Base-by-base conservation (phyloP, 148 eudicot species). In the Dianthus caryophyllus region DNA sequence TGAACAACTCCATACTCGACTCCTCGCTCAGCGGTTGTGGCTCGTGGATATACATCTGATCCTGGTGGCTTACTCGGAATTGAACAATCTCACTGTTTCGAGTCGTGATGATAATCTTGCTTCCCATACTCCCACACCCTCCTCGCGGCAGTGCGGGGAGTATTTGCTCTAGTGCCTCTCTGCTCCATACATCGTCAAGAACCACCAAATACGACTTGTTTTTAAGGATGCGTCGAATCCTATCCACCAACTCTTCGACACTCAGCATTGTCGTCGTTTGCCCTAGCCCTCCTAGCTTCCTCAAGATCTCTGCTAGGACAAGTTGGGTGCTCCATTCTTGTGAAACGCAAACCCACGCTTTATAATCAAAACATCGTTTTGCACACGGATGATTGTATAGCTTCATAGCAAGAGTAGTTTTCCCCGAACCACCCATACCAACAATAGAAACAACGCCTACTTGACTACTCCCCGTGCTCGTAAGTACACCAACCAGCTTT, bases 141-240 rank as follows among this genome's bases (percentile, higher is more conserved):
- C 39, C 31, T 0, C 31, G 66, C 0, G 67, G 66, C 0, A 59
- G 46, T 44, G 78, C 78, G 0, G 76, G 79, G 29, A 70, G 47
- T 25, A 76, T 67, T 10, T 77, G 52, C 46, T 65, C 67, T 6
- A 77, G 29, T 30, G 71, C 81, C 25, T 73, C 71, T 16, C 26
- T 67, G 12, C 60, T 74, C 82, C 78, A 78, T 30, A 78, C 75
- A 29, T 78, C 81, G 66, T 78, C 81, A 24, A 78, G 54, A n/a
- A 78, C 72, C n/a, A 78, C 64, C 69, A 77, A 51, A n/a, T 63
- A 77, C 1, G 51, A n/a, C 21, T 41, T 63, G 4, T 72, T 26
- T 18, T 68, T 14, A 0, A 78, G 60, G 31, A 20, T 58, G 21
- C 13, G 4, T 0, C 51, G 71, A 22, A 73, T 61, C 71, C 65